Base-by-base conservation (phyloP, 768 basidiomycete species). In the Pholiota molesta region DNA sequence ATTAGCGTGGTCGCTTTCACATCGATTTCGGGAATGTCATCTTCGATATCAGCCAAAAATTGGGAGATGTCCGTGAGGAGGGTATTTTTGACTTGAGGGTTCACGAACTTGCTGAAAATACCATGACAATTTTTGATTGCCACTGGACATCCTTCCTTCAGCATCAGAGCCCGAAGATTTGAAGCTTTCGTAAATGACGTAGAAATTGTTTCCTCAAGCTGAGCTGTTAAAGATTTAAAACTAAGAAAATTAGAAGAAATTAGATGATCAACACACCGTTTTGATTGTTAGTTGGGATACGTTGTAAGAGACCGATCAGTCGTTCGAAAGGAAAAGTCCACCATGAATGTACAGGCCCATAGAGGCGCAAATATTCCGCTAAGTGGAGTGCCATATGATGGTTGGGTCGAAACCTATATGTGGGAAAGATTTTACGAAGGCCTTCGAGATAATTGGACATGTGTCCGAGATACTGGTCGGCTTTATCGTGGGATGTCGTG, bases 361-460 rank as follows among this genome's bases (percentile, higher is more conserved):
- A 79, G 2, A 72, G 63, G 0, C 65, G 10, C 0, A 78, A 64
- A 54, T 77, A 78, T 14, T 78, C 71, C 17, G 69, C 63, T 6
- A 80, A 55, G 56, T 79, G 79, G 52, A 78, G 67, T 0, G 73
- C 65, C 2, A 69, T 61, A 52, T 78, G 77, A 3, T 44, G 13
- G 23, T 62, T 62, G 16, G n/a, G 40, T 16, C 14, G 40, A 42
- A 17, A 42, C 16, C 16, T 42, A 42, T 42, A 42, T 17, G 14
- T 42, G 14, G 40, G 40, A 42, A 42, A 42, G 14, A 42, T 42
- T 17, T 42, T 19, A 7, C 40, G 40, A 6, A 42, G 14, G 14
- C 16, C 40, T 42, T 42, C n/a, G 16, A 42, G 40, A 62, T 81
- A 82, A 1, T 31, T 3, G 9, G 57, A 52, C 58, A 72, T 68